phyloP scores from a whole-genome alignment of 2,329 filamentous ascomycete genomes.

The Aureobasidium sp. region DNA sequence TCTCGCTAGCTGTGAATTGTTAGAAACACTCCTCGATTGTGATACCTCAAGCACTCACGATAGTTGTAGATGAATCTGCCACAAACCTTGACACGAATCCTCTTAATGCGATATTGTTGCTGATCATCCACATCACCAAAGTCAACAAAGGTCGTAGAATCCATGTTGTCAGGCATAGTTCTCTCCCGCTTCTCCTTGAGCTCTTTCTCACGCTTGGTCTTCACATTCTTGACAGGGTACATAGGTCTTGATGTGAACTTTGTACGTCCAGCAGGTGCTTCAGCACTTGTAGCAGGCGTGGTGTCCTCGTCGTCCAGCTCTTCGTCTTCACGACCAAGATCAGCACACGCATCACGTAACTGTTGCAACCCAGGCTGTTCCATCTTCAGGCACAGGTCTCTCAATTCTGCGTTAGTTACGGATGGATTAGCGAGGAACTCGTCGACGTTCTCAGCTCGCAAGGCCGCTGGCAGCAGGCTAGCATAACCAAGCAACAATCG shows the following conservation, averaged over 20 bases:
- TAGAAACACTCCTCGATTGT: not conserved
- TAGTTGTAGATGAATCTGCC: conserved; percentile 45
- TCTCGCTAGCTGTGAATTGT: conserved; percentile 25
- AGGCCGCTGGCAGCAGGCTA: conserved; percentile 36
- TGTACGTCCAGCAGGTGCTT: not conserved
- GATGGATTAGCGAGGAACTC: conserved; percentile 36
- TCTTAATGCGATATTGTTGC: conserved; percentile 25
- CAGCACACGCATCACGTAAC: conserved; percentile 43
- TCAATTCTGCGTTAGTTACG: conserved; percentile 34
- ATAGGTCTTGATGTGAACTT: conserved; percentile 8
- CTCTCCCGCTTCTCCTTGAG: conserved; percentile 14
- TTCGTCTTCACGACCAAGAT: conserved; percentile 35
- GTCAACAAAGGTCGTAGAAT: conserved; percentile 21
- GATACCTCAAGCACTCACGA: conserved; percentile 18
- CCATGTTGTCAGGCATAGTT: conserved; percentile 9
- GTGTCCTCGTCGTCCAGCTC: conserved; percentile 24
- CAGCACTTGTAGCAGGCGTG: not conserved
- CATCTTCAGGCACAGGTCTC: conserved; percentile 40
- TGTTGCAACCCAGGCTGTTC: conserved; percentile 41
- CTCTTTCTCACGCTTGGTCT: conserved; percentile 26
- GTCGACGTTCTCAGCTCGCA: conserved; percentile 36
- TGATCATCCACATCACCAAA: conserved; percentile 30
- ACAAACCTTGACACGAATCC: conserved; percentile 39
- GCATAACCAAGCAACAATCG: conserved; percentile 39
- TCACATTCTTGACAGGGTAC: conserved; percentile 5